Evolutionary conservation across 495 filamentous ascomycete species (phyloP).

Genomic region (Tirmania nivea): DNA sequence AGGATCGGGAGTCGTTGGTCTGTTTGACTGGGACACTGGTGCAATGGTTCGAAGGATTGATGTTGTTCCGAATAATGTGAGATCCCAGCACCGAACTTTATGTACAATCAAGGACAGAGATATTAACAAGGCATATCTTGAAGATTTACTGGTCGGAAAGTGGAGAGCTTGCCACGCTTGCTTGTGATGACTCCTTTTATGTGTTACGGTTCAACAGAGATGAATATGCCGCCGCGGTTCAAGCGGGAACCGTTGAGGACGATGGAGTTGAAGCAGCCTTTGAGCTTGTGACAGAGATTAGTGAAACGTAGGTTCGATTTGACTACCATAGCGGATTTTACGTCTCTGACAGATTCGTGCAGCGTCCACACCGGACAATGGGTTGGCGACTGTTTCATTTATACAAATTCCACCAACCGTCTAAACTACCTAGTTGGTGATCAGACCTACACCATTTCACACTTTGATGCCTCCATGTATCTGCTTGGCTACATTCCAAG

Average conservation of each 20-base stretch:
- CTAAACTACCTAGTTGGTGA: conserved; percentile 96
- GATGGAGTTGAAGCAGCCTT: conserved; percentile 97
- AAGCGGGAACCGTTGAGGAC: conserved; percentile 65
- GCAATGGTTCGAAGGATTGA: conserved; percentile 82
- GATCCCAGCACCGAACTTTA: conserved; percentile 5
- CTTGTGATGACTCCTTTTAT: conserved; percentile 90
- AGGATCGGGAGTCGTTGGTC: conserved; percentile 78
- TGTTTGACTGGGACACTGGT: conserved; percentile 91
- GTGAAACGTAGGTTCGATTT: conserved; percentile 40
- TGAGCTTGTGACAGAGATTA: conserved; percentile 84
- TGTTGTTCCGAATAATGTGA: conserved; percentile 63
- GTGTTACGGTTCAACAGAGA: conserved; percentile 79
- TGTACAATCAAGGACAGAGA: conserved; percentile 18
- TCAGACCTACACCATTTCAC: conserved; percentile 94
- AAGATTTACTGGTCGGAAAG: conserved; percentile 94
- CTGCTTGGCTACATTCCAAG: conserved; percentile 85
- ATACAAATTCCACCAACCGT: conserved; percentile 90
- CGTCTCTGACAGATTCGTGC: conserved; percentile 1
- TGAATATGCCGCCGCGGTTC: conserved; percentile 58
- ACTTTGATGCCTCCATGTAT: conserved; percentile 91
- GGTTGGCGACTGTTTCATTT: conserved; percentile 97
- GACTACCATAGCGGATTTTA: neutral
- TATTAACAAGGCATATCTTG: conserved; percentile 25
- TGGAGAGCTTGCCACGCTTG: conserved; percentile 78
- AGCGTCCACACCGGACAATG: conserved; percentile 88